These are phyloP conservation scores for Russula griseocarnosa DNA, from an alignment of 768 basidiomycete genomes.

Conservation along the genomic window DNA sequence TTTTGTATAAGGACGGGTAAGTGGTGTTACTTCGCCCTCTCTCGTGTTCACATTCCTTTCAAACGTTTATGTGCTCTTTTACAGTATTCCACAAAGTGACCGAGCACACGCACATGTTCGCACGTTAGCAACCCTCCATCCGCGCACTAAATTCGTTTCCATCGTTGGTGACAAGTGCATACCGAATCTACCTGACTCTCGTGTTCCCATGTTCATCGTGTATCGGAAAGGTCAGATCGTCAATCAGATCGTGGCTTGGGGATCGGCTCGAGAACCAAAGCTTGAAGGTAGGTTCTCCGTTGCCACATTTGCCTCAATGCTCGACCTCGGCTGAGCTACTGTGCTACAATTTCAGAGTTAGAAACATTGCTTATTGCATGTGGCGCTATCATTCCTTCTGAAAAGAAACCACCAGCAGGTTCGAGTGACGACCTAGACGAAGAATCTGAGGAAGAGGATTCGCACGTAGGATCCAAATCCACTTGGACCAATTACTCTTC, in stretches of 20 bases:
- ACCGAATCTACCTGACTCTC: constrained; percentile 87
- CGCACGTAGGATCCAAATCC: constrained; percentile 53
- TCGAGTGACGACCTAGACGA: constrained; percentile 38
- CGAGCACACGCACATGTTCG: constrained; percentile 66
- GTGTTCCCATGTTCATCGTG: constrained; percentile 87
- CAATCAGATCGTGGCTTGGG: constrained; percentile 83
- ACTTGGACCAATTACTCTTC: constrained; percentile 51
- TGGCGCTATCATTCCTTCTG: constrained; percentile 58
- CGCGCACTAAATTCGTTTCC: constrained; percentile 91
- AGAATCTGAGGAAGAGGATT: constrained; percentile 48
- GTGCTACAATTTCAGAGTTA: constrained; percentile 46
- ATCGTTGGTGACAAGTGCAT: constrained; percentile 96
- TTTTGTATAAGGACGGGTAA: constrained; percentile 93
- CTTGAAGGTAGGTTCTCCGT: constrained; percentile 57
- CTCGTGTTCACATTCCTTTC: background rate
- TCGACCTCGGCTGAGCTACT: constrained; percentile 2
- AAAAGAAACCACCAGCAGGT: constrained; percentile 36
- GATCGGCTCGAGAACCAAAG: constrained; percentile 68
- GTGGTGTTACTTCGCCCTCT: constrained; percentile 32
- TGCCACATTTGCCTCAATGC: constrained; percentile 11
- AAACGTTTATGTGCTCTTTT: background rate
- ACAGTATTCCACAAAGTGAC: constrained; percentile 76
- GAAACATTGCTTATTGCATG: constrained; percentile 65
- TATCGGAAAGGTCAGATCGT: constrained; percentile 91
- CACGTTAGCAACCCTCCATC: constrained; percentile 73